These are phyloP conservation scores for Alternaria alternata DNA, from an alignment of 2,329 filamentous ascomycete genomes.

Conservation along the genomic window DNA sequence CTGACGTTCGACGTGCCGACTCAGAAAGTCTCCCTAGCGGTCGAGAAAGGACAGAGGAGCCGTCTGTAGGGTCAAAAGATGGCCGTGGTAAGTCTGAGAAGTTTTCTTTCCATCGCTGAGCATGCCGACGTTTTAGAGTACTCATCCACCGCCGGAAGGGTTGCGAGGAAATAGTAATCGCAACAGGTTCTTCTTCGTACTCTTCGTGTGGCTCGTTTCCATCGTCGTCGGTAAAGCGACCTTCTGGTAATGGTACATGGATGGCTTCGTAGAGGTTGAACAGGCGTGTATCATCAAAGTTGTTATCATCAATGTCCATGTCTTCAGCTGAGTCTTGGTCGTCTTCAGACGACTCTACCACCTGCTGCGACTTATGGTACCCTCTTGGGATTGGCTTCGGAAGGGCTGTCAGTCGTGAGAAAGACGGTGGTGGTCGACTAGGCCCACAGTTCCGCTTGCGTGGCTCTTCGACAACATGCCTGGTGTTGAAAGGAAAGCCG, in stretches of 20 bases:
- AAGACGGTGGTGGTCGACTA: slow-evolving; percentile 27
- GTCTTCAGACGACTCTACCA: slow-evolving; percentile 10
- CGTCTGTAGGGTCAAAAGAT: slow-evolving; percentile 42
- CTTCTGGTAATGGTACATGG: slow-evolving; percentile 38
- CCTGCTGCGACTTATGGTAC: slow-evolving; percentile 9
- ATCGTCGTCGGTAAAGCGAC: slow-evolving; percentile 30
- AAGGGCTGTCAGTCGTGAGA: slow-evolving; percentile 19
- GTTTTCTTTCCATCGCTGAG: slow-evolving; percentile 47
- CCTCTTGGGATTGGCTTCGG: slow-evolving; percentile 23
- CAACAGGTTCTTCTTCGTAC: neutral
- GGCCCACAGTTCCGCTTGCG: slow-evolving; percentile 34
- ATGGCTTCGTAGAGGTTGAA: slow-evolving; percentile 45
- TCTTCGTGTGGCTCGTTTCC: slow-evolving; percentile 16
- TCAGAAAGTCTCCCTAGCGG: slow-evolving; percentile 18
- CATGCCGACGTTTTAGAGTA: slow-evolving; percentile 68
- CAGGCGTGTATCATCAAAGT: slow-evolving; percentile 30
- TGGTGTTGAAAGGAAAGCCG: slow-evolving; percentile 4
- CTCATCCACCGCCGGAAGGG: slow-evolving; percentile 79
- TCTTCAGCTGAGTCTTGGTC: slow-evolving; percentile 20
- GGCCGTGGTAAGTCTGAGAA: slow-evolving; percentile 46
- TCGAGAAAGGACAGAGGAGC: slow-evolving; percentile 16
- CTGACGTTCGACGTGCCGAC: slow-evolving; percentile 51
- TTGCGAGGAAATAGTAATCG: slow-evolving; percentile 20
- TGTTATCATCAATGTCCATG: slow-evolving; percentile 23
- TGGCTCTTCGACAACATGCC: slow-evolving; percentile 21